Percentiles rank a stretch among this genome's conserved stretches.
Conservation (phyloP, 2,329 filamentous ascomycete genomes). For the Stemphylium lycopersici region DNA sequence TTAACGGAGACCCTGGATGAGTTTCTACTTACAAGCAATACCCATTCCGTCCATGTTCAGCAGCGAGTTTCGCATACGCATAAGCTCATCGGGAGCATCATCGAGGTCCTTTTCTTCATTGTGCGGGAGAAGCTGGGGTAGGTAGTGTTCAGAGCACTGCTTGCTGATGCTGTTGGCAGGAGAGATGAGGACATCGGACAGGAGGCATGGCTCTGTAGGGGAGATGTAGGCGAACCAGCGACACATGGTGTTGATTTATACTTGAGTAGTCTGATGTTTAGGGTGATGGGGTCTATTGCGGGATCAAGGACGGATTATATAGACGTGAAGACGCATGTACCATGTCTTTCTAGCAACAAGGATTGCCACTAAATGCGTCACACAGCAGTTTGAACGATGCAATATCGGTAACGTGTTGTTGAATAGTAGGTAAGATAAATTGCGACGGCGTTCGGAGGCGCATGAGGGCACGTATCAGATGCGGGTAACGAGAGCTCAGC, state of each 20-base stretch:
- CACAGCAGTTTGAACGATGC: conserved; percentile 2
- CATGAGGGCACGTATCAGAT: conserved; percentile 1
- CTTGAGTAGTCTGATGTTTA: not conserved
- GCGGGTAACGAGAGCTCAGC: not conserved
- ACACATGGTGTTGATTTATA: conserved; percentile 44
- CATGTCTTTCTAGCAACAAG: not conserved
- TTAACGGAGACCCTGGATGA: not conserved
- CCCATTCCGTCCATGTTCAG: conserved; percentile 63
- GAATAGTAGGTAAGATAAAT: not conserved
- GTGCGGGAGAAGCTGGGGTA: conserved; percentile 60
- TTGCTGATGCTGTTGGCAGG: conserved; percentile 47
- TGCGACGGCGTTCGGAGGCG: not conserved
- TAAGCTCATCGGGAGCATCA: conserved; percentile 50
- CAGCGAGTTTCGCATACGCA: conserved; percentile 58
- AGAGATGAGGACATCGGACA: conserved; percentile 61
- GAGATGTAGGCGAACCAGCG: conserved; percentile 65
- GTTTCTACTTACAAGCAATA: conserved; percentile 52
- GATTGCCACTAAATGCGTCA: not conserved
- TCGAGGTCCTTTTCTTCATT: conserved; percentile 48
- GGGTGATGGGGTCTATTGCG: no score
- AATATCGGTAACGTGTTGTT: conserved; percentile 5
- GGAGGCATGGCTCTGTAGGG: conserved; percentile 58
- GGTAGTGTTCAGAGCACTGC: conserved; percentile 57
- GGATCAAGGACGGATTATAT: not conserved
- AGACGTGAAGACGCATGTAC: not conserved